Base-by-base conservation (phyloP, 2,329 filamentous ascomycete genomes). In the Parafenestella ontariensis region DNA sequence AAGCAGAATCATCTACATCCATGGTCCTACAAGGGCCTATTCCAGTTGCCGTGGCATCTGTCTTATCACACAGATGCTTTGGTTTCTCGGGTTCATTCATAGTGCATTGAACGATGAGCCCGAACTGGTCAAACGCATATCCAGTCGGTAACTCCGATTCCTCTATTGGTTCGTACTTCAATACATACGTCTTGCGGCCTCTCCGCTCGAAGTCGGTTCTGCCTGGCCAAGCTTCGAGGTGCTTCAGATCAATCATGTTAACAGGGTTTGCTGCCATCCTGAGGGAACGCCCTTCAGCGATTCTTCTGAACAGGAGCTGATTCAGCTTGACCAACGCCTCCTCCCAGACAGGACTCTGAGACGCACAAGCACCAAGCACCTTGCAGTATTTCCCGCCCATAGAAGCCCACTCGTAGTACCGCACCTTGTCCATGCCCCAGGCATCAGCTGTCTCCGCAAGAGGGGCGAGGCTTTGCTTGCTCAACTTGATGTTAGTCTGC, bases 41-140 rank as follows among this genome's bases (percentile, higher is more conserved):
- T n/a, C n/a, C n/a, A n/a, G n/a, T n/a, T n/a, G n/a, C n/a, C n/a
- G n/a, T n/a, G n/a, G n/a, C n/a, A n/a, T n/a, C n/a, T n/a, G n/a
- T n/a, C n/a, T n/a, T n/a, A n/a, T n/a, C n/a, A n/a, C n/a, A n/a
- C n/a, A n/a, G n/a, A n/a, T n/a, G n/a, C n/a, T n/a, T n/a, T n/a
- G n/a, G n/a, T n/a, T n/a, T n/a, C n/a, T n/a, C n/a, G n/a, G n/a
- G n/a, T n/a, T n/a, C n/a, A n/a, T n/a, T n/a, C n/a, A n/a, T n/a
- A n/a, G n/a, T n/a, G n/a, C n/a, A n/a, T n/a, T n/a, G n/a, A n/a
- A 52, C 33, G 47, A 64, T 57, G 18, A 64, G 52, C 28, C 59
- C 46, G 23, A 52, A 57, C 15, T 34, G 26, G 51, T 64, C 50
- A 40, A 64, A 42, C n/a, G 21, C 20, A 52, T 62, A 58, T 15